Base-by-base conservation (phyloP, 331 rosid species). In the Rosa hybrid region DNA sequence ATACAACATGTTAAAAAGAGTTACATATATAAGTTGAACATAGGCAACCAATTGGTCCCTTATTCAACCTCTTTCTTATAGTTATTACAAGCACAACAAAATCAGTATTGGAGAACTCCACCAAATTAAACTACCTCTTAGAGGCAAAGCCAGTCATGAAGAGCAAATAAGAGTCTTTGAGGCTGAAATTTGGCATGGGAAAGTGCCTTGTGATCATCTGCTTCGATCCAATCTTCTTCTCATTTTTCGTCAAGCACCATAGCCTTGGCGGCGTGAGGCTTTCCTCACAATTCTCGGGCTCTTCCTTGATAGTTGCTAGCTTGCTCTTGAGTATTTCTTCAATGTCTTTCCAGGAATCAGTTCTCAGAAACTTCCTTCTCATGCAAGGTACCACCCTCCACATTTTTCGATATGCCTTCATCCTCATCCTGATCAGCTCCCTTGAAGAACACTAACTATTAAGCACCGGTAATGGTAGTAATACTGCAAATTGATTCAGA, bases 301-400 rank as follows among this genome's bases (percentile, higher is more conserved):
- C 97, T 82, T 92, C 97, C 67, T 72, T 82, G 62, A 92, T 92
- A 8, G 91, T 90, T 60, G 92, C 83, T 81, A 92, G 93, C 88
- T 90, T 92, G 81, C 89, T 84, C 85, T 90, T 87, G 80, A 90
- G 85, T 79, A 92, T 88, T 34, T 89, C 90, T 74, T 89, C 94
- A 77, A 85, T 88, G 75, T 88, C 94, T 72, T 84, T 86, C 84
- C 84, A 85, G 1, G 91, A 92, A 5, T 89, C 91, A 3, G 82
- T 82, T 76, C 86, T 62, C 68, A 86, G 60, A 44, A 64, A 80
- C 68, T 86, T 89, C 68, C 88, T 71, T 75, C 87, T 84, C 20
- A 89, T 84, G 83, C 92, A 92, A 27, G 94, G 94, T 88, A 90
- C 93, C 8, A 78, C 86, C 77, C 83, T 48, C 87, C 84, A 82